phyloP scores from a whole-genome alignment of 495 filamentous ascomycete species.

The Zalerion maritima region DNA sequence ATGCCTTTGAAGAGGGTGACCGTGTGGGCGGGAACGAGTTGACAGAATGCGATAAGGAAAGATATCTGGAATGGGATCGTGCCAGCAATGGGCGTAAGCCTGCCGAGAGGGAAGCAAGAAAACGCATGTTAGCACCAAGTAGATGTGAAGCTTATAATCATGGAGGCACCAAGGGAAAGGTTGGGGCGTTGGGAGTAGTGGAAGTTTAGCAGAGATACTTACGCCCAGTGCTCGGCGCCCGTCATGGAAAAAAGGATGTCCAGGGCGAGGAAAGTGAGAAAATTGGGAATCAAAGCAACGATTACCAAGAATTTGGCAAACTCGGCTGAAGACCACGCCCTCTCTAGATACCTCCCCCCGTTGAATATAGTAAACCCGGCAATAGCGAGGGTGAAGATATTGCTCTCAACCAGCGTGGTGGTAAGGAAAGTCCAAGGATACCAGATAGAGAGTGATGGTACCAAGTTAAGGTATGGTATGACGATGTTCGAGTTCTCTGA shows the following conservation, averaged over 20 bases:
- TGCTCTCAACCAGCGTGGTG: constrained; percentile 82
- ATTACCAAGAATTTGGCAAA: constrained; percentile 82
- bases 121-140: constrained; percentile 11
- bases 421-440: constrained; percentile 90
- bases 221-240: constrained; percentile 54
- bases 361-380: constrained; percentile 76
- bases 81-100: constrained; percentile 67
- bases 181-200: constrained; percentile 8
- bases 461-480: constrained; percentile 71
- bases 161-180: neutral
- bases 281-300: constrained; percentile 64
- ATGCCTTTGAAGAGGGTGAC: constrained; percentile 80
- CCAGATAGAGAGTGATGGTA: constrained; percentile 66
- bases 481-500: constrained; percentile 40
- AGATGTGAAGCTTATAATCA: constrained; percentile 10
- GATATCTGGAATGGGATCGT: constrained; percentile 79
- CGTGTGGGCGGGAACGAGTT: constrained; percentile 96
- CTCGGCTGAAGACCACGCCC: constrained; percentile 88
- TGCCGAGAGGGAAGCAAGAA: constrained; percentile 22
- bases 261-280: constrained; percentile 56
- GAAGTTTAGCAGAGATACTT: constrained; percentile 22
- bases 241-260: constrained; percentile 56
- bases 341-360: constrained; percentile 87
- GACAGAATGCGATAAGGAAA: constrained; percentile 95
- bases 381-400: constrained; percentile 72